Evolutionary conservation across 495 filamentous ascomycete species (phyloP).

Genomic region (Neurospora terricola): DNA sequence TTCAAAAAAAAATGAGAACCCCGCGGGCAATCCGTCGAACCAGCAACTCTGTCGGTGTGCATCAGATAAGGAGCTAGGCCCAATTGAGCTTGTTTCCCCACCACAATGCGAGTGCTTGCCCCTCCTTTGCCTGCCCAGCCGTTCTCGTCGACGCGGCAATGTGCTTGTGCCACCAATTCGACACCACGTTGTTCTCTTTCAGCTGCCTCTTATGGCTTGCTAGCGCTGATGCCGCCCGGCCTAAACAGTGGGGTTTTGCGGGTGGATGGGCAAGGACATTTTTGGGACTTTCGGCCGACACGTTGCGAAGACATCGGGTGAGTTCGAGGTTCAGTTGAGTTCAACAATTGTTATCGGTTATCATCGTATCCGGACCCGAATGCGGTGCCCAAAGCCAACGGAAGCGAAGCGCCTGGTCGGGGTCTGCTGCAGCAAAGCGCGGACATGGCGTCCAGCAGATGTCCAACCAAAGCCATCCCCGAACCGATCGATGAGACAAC

Average conservation of each 20-base stretch:
- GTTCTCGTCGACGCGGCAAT: neutral
- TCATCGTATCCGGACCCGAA: neutral
- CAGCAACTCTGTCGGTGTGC: neutral
- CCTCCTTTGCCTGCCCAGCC: neutral
- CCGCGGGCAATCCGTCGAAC: neutral
- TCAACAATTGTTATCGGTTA: neutral
- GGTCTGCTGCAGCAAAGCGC: neutral
- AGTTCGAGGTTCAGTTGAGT: neutral
- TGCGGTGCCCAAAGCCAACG: neutral
- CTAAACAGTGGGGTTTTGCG: neutral
- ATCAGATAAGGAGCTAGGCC: neutral
- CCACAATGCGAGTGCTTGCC: neutral
- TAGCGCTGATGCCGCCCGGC: neutral
- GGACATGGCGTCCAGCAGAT: neutral
- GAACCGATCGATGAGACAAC: neutral
- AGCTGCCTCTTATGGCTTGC: neutral
- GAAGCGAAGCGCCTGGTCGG: neutral
- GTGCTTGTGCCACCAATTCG: neutral
- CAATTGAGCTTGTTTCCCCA: neutral
- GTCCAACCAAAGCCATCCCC: neutral
- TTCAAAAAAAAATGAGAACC: slow-evolving; percentile 1
- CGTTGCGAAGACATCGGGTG: neutral
- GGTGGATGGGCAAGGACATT: neutral
- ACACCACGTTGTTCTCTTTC: neutral
- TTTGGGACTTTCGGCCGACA: neutral